phyloP scores from a whole-genome alignment of 2,329 filamentous ascomycete genomes.

The Sordariomycetes sp. region DNA sequence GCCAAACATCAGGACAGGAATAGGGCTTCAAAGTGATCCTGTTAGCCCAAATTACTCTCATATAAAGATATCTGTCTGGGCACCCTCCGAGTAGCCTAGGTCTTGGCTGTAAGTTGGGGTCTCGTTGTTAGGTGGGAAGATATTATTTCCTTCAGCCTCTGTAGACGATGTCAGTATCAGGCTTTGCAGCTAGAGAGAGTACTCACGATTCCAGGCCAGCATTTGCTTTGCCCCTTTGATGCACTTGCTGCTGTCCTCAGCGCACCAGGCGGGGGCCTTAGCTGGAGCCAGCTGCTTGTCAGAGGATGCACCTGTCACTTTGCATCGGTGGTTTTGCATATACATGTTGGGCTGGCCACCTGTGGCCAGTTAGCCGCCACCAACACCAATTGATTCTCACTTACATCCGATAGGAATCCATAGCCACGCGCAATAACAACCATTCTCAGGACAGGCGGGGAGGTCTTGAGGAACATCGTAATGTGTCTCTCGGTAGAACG shows the following conservation, averaged over 20 bases:
- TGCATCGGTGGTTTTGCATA: slow-evolving; percentile 37
- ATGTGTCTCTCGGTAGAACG: slow-evolving; percentile 11
- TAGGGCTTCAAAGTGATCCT: too few species aligned
- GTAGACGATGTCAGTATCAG: background rate
- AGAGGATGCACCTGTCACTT: slow-evolving; percentile 28
- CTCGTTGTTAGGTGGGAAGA: too few species aligned
- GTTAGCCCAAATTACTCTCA: too few species aligned
- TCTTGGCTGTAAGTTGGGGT: slow-evolving; percentile 15
- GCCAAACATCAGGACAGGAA: too few species aligned
- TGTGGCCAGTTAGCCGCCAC: background rate
- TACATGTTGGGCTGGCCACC: slow-evolving; percentile 19
- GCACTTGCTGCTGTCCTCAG: slow-evolving; percentile 25
- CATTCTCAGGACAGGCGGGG: slow-evolving; percentile 10
- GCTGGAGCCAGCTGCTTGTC: slow-evolving; percentile 25
- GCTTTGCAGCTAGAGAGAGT: background rate
- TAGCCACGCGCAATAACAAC: slow-evolving; percentile 16
- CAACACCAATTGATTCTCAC: background rate
- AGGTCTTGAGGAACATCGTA: slow-evolving; percentile 13
- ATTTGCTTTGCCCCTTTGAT: slow-evolving; percentile 37
- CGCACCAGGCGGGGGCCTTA: slow-evolving; percentile 28
- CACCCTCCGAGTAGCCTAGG: slow-evolving; percentile 15
- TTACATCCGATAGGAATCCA: slow-evolving; percentile 12
- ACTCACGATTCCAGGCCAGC: slow-evolving; percentile 32
- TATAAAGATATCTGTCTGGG: slow-evolving; percentile 16
- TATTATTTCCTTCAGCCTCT: slow-evolving; percentile 18